Conservation (phyloP, 2,329 filamentous ascomycete genomes). For the Botrytis paeoniae region DNA sequence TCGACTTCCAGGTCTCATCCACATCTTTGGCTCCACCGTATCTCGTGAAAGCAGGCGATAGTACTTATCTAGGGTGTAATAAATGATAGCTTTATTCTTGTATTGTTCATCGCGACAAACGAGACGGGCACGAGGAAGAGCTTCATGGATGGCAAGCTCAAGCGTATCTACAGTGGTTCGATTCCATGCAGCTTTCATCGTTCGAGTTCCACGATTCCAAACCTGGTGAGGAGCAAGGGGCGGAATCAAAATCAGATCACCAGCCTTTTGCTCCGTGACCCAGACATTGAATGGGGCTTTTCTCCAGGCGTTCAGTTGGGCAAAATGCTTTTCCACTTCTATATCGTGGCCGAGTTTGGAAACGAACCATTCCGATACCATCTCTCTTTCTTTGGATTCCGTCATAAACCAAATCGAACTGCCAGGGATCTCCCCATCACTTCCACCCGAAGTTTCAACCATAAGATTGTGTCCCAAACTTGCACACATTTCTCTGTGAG, state of each 20-base stretch:
- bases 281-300: conserved; percentile 91
- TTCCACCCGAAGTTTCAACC: conserved; percentile 79
- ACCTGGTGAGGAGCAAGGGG: conserved; percentile 94
- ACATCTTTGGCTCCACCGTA: conserved; percentile 43
- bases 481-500: conserved; percentile 96
- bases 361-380: conserved; percentile 90
- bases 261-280: conserved; percentile 83
- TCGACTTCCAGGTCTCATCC: conserved; percentile 38
- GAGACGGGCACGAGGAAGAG: conserved; percentile 80
- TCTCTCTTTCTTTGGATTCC: conserved; percentile 83
- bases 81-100: conserved; percentile 96
- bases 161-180: conserved; percentile 89
- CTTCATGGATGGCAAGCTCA: conserved; percentile 79
- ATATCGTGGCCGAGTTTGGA: conserved; percentile 94
- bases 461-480: conserved; percentile 96
- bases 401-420: conserved; percentile 99
- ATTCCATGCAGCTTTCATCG: conserved; percentile 98
- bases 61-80: conserved; percentile 83
- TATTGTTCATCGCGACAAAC: conserved; percentile 98
- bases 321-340: conserved; percentile 95
- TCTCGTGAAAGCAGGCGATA: conserved; percentile 57
- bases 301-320: conserved; percentile 93
- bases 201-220: conserved; percentile 94
- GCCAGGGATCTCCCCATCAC: conserved; percentile 74
- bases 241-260: conserved; percentile 91